These are phyloP conservation scores for Leonotis leonurus DNA, from an alignment of 257 asterid species.

Conservation along the genomic window DNA sequence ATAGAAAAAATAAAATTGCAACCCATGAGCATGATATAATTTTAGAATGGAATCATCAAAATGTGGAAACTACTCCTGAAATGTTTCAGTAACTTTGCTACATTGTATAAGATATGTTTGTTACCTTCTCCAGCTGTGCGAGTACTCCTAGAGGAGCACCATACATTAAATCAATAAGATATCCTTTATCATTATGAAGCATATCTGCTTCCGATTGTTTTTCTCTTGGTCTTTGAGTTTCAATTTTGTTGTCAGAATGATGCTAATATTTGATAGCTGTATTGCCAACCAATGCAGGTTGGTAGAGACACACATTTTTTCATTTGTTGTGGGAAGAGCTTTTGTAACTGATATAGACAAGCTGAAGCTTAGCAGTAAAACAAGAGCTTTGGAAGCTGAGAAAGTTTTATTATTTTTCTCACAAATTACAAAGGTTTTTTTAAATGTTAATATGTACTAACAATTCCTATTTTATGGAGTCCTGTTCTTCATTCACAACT, in stretches of 20 bases:
- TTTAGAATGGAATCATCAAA: conserved; percentile 1
- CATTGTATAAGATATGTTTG: not conserved
- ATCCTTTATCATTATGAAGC: not conserved
- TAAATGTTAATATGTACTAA: conserved; percentile 9
- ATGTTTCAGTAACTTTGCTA: not conserved
- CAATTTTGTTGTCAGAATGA: conserved; percentile 17
- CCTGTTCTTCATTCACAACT: conserved; percentile 20
- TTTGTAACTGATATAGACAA: conserved; percentile 96
- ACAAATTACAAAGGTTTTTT: conserved; percentile 68
- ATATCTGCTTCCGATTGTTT: not conserved
- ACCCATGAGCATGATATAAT: not conserved
- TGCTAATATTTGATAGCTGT: conserved; percentile 16
- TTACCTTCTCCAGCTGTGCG: not conserved
- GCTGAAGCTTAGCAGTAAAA: conserved; percentile 89
- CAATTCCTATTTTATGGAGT: conserved; percentile 7
- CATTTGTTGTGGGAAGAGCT: conserved; percentile 98
- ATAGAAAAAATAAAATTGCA: not conserved
- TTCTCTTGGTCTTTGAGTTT: conserved; percentile 9
- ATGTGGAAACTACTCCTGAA: not conserved
- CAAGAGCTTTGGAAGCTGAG: conserved; percentile 81
- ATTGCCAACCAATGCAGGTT: conserved; percentile 60
- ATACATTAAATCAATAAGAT: not conserved
- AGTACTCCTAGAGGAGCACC: conserved; percentile 6
- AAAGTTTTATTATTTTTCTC: conserved; percentile 75
- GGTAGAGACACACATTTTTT: conserved; percentile 95